A percentile compares a stretch with the other conserved stretches of the same genome.
Evolutionary conservation across 2,329 filamentous ascomycete species (phyloP).

Genomic region (Aspergillus tamarii): DNA sequence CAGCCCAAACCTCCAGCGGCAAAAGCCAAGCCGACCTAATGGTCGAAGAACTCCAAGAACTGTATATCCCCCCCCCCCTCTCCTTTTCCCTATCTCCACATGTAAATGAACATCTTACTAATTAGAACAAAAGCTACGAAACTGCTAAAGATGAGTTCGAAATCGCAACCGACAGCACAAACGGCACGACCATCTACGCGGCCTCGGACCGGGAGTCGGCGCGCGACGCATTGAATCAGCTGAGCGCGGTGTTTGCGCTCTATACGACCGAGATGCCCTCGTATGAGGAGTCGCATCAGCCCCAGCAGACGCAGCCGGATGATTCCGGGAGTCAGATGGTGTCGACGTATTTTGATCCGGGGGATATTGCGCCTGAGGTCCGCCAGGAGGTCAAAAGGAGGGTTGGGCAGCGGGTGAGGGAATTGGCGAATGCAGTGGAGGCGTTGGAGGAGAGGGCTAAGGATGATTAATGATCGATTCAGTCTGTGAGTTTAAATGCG

Average conservation of each 20-base stretch:
- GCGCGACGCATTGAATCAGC: slow-evolving; percentile 48
- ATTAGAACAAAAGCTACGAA: slow-evolving; percentile 40
- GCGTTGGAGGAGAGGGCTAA: slow-evolving; percentile 45
- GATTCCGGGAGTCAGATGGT: slow-evolving; percentile 26
- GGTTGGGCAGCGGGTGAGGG: slow-evolving; percentile 50
- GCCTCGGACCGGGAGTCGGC: slow-evolving; percentile 50
- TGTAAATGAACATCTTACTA: slow-evolving; percentile 13
- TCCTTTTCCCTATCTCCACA: background rate
- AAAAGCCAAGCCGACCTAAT: slow-evolving; percentile 36
- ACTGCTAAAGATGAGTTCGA: slow-evolving; percentile 54
- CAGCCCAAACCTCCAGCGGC: slow-evolving; percentile 17
- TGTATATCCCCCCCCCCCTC: slow-evolving; percentile 32
- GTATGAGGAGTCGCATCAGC: slow-evolving; percentile 1
- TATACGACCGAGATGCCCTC: slow-evolving; percentile 31
- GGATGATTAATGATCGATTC: slow-evolving; percentile 31
- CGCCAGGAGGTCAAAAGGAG: slow-evolving; percentile 48
- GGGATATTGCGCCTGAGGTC: slow-evolving; percentile 30
- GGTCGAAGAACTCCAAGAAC: slow-evolving; percentile 42
- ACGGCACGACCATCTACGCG: slow-evolving; percentile 49
- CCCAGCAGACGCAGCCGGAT: slow-evolving; percentile 10
- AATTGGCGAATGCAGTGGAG: slow-evolving; percentile 50
- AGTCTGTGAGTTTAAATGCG: background rate
- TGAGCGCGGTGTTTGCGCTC: slow-evolving; percentile 37
- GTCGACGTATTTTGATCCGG: slow-evolving; percentile 37
- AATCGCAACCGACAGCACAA: slow-evolving; percentile 53